Base-by-base conservation (phyloP, 1,139 yeast species). In the Petasospora rhodanensis region DNA sequence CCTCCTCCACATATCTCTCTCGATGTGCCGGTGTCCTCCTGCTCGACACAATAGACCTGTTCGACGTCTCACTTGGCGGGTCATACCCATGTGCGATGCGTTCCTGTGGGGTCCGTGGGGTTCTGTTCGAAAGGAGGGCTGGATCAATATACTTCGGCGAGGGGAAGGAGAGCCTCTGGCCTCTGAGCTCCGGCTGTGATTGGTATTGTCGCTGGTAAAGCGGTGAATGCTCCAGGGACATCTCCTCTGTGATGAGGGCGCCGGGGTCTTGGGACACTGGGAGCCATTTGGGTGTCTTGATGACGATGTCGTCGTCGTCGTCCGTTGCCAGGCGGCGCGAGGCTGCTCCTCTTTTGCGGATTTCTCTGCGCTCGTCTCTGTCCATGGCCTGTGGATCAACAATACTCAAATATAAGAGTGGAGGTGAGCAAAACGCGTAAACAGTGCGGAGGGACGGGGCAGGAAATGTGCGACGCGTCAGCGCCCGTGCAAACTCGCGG, bases 311-410 rank as follows among this genome's bases (percentile, higher is more conserved):
- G 3, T 41, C 37, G n/a, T 47, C 26, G 12, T 44, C 45, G 3
- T 41, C 42, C 14, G 46, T 42, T 4, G 45, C 27, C 16, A 47
- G 33, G 14, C 36, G 38, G 11, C 51, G 35, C 5, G 29, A 24
- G 35, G 45, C 53, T n/a, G 51, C 47, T 4, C 53, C 53, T 27
- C 53, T 26, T 13, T 35, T 37, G 18, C 53, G 22, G 21, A 31
- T 25, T 26, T 46, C 46, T 14, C 34, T 30, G 14, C 40, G 33
- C 15, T 23, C 20, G 3, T 38, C 37, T 26, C 51, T 34, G 23
- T 42, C 43, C 46, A 42, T 43, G 12, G 6, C n/a, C 7, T 13
- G 17, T 18, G 19, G 7, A 7, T 7, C 9, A 9, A 18, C n/a
- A n/a, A n/a, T n/a, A n/a, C n/a, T n/a, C n/a, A n/a, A n/a, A n/a